Base-by-base conservation (phyloP, 164 flowering plant genomes). In the Macadamia integrifolia region DNA sequence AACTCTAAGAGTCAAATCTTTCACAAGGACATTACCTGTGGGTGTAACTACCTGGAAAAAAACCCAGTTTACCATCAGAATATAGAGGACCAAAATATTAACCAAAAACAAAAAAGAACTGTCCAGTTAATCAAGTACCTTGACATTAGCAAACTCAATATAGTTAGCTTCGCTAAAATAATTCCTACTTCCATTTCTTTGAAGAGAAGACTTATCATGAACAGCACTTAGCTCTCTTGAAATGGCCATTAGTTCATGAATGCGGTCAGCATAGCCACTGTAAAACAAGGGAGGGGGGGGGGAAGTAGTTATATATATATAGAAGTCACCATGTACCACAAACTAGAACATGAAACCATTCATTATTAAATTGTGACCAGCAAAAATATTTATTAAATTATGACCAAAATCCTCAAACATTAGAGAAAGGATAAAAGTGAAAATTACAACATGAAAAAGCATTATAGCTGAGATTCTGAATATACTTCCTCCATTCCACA, bases 201-300 rank as follows among this genome's bases (percentile, higher is more conserved):
- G 85, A 58, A 79, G 46, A 59, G 83, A 80, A 72, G 87, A 70
- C 73, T 62, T 76, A 72, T 89, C 91, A 72, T 75, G 80, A 49
- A 64, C 74, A 67, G 42, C 66, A 74, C 86, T 80, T 58, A 92
- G 75, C 79, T 95, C 99, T 73, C 84, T 84, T 53, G 99, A 86
- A 66, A 89, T 71, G 17, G 67, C 85, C 78, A 91, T 74, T 69
- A 95, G 76, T 71, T 95, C 99, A 78, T 91, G 92, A 72, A 95
- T 95, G 68, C 99, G 99, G 57, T 88, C 97, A 65, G 99, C 99
- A 84, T 95, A 95, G 73, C 99, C 99, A 87, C 99, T 95, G 87
- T 64, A 76, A 46, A 68, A n/a, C 15, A 67, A 17, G 40, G 23
- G 0, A 5, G 40, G 49, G 18, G 28, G 40, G 40, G 40, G 49